These are phyloP conservation scores for Viola pubescens DNA, from an alignment of 441 rosid species.

Conservation along the genomic window DNA sequence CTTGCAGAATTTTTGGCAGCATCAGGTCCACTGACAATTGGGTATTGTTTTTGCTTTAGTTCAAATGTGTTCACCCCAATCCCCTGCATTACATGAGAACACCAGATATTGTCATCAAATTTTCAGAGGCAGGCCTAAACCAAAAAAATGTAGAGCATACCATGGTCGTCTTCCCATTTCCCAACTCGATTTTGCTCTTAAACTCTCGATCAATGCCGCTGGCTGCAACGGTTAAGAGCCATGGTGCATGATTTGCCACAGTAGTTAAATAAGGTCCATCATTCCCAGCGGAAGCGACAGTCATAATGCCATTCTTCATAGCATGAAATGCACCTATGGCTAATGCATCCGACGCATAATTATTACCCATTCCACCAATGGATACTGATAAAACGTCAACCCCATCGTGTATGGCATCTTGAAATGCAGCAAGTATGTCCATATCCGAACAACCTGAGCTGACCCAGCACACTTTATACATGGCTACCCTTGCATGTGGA, in stretches of 20 bases:
- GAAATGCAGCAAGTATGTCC: slow-evolving; percentile 82
- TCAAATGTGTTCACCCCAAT: slow-evolving; percentile 51
- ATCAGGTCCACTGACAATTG: slow-evolving; percentile 63
- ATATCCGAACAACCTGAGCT: slow-evolving; percentile 68
- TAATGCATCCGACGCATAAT: slow-evolving; percentile 42
- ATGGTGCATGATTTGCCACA: slow-evolving; percentile 60
- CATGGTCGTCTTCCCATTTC: slow-evolving; percentile 42
- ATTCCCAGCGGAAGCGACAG: slow-evolving; percentile 65
- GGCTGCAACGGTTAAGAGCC: slow-evolving; percentile 62
- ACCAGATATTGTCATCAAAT: neutral
- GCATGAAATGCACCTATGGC: slow-evolving; percentile 80
- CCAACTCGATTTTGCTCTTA: slow-evolving; percentile 46
- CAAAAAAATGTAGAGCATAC: slow-evolving; percentile 28
- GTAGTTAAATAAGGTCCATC: slow-evolving; percentile 52
- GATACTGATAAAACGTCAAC: slow-evolving; percentile 78
- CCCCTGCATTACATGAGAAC: slow-evolving; percentile 35
- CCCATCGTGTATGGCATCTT: slow-evolving; percentile 67
- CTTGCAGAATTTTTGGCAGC: slow-evolving; percentile 31
- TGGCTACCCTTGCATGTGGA: slow-evolving; percentile 69
- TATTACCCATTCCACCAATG: slow-evolving; percentile 40
- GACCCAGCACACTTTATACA: slow-evolving; percentile 88
- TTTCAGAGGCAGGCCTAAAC: neutral
- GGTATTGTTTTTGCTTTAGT: slow-evolving; percentile 46
- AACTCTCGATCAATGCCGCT: slow-evolving; percentile 57
- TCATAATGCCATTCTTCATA: slow-evolving; percentile 63